Base-by-base conservation (phyloP, 106 monocot genomes). In the Dendrobium huoshanense region DNA sequence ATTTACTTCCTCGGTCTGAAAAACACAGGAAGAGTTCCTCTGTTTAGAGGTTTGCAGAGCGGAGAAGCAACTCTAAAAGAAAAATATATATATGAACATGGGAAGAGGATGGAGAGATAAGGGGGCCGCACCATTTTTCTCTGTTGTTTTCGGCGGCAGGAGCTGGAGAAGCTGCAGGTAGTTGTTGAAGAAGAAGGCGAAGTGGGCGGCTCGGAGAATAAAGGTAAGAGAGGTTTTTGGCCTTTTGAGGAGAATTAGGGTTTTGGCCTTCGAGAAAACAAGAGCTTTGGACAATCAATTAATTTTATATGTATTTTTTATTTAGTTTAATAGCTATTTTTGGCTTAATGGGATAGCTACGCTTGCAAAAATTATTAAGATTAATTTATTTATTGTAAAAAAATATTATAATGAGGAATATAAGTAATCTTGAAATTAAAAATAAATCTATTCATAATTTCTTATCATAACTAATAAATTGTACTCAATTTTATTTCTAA, bases 1-100 rank as follows among this genome's bases (percentile, higher is more conserved):
- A 82, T 96, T 96, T 82, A 93, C 93, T 24, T 27, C 22, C 49
- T 76, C 76, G 9, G 17, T 15, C 76, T 76, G 24, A 51, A 19
- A 41, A 76, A 76, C 49, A 25, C 20, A 18, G 43, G 17, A 44
- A 74, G 42, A 74, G 19, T 37, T 20, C 44, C 18, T 74, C 6
- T 7, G 19, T 42, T 74, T 20, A 74, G 74, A 19, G n/a, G 43
- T 7, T 41, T 20, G 43, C 42, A 74, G 43, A 9, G 42, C 7
- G 4, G 43, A 42, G 74, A 19, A 43, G 2, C 5, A 44, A 74
- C 41, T 44, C 0, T 37, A 20, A n/a, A 7, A 31, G 3, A 44
- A 31, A 22, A 0, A 20, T 20, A 20, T 43, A 74, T 20, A 20
- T 43, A 74, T 42, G 9, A 74, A 44, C 13, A 70, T 10, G 15